Conservation (phyloP, 345 rosid genomes). For the Luvunga scandens region DNA sequence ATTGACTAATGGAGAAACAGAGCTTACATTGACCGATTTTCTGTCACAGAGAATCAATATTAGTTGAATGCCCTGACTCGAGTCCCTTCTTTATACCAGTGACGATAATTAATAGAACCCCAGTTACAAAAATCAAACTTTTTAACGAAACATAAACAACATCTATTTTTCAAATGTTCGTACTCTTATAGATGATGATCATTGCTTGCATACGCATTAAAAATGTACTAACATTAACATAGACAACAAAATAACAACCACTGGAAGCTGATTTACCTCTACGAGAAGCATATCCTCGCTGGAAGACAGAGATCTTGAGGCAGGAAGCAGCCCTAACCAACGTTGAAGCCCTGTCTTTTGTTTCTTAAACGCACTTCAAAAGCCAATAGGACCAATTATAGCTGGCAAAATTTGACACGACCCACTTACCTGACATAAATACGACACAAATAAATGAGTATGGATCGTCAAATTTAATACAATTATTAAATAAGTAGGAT, state of each 20-base stretch:
- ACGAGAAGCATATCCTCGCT: conserved; percentile 77
- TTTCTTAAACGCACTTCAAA: background rate
- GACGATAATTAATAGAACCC: conserved; percentile 11
- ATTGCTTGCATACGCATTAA: conserved; percentile 5
- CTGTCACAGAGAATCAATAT: too few species aligned
- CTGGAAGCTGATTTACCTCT: conserved; percentile 34
- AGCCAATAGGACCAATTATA: too few species aligned
- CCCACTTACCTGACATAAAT: too few species aligned
- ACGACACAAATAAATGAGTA: too few species aligned
- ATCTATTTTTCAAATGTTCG: background rate
- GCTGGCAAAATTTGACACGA: too few species aligned
- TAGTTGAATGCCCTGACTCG: too few species aligned
- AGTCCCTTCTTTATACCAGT: too few species aligned
- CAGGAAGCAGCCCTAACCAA: conserved; percentile 74
- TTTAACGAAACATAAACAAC: background rate
- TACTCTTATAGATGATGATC: background rate
- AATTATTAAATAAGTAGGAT: too few species aligned
- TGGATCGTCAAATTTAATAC: too few species aligned
- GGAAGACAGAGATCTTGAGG: conserved; percentile 69
- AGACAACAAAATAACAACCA: background rate
- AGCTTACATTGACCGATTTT: too few species aligned
- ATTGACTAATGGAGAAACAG: too few species aligned
- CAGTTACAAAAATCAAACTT: conserved; percentile 26
- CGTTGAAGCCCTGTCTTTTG: conserved; percentile 54
- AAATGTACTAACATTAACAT: background rate